A percentile compares a stretch with the other conserved stretches of the same genome.
Evolutionary conservation across 495 filamentous ascomycete genomes (phyloP).

Genomic region (Penicillium daleae): DNA sequence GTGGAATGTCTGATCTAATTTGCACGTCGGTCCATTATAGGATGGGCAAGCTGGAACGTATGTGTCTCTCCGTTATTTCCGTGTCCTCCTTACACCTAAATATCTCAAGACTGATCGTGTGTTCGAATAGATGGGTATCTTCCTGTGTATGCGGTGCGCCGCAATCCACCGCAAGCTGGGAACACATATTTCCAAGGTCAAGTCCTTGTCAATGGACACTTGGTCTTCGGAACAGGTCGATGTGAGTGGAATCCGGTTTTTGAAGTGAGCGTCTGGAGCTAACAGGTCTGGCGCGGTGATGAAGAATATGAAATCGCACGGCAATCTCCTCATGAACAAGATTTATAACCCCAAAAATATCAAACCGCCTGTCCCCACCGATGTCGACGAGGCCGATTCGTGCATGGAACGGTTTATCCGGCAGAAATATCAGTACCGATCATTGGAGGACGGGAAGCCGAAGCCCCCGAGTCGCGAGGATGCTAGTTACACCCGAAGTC

Average conservation of each 20-base stretch:
- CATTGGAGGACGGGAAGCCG: slow-evolving; percentile 57
- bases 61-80: slow-evolving; percentile 37
- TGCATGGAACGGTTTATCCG: slow-evolving; percentile 94
- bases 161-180: slow-evolving; percentile 94
- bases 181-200: slow-evolving; percentile 97
- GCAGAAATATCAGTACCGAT: slow-evolving; percentile 81
- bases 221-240: slow-evolving; percentile 97
- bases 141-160: slow-evolving; percentile 97
- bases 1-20: not conserved
- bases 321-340: slow-evolving; percentile 83
- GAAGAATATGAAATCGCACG: slow-evolving; percentile 89
- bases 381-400: slow-evolving; percentile 87
- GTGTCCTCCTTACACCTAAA: not conserved
- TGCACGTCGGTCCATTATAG: slow-evolving; percentile 45
- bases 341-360: slow-evolving; percentile 83
- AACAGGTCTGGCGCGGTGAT: slow-evolving; percentile 21
- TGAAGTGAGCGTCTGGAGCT: slow-evolving; percentile 4
- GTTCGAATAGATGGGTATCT: slow-evolving; percentile 77
- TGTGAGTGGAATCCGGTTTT: slow-evolving; percentile 53
- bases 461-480: slow-evolving; percentile 51
- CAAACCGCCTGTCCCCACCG: slow-evolving; percentile 80
- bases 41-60: slow-evolving; percentile 99
- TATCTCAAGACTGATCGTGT: slow-evolving; percentile 29
- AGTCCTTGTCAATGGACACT: slow-evolving; percentile 95
- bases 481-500: slow-evolving; percentile 35